Percentiles rank a stretch among this genome's conserved stretches.
phyloP scores from a whole-genome alignment of 352 stramenopile genomes.

The Phytopythium helicoides region DNA sequence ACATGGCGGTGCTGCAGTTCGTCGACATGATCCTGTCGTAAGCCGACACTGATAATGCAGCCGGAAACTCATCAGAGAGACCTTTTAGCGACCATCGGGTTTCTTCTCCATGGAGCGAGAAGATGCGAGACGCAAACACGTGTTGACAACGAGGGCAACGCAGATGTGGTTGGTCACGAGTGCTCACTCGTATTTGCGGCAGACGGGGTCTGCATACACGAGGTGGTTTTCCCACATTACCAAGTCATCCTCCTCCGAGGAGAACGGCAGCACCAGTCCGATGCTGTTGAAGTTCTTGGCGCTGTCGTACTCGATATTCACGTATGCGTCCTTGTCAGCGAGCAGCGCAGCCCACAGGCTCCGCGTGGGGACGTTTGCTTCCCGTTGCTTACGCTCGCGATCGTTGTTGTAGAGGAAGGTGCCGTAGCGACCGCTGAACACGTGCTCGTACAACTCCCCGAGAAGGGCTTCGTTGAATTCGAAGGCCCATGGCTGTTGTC shows the following conservation, averaged over 20 bases:
- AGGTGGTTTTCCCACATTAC: constrained; percentile 84
- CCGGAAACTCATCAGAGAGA: too few relatives aligned
- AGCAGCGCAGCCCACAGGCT: constrained; percentile 75
- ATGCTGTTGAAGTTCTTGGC: constrained; percentile 88
- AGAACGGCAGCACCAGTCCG: constrained; percentile 75
- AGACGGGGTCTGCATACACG: constrained; percentile 79
- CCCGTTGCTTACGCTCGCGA: constrained; percentile 65
- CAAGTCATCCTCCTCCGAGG: constrained; percentile 79
- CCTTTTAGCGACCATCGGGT: too few relatives aligned
- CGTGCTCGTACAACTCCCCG: constrained; percentile 92
- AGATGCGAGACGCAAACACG: too few relatives aligned
- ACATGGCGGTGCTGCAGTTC: constrained; percentile 55
- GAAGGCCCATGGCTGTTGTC: constrained; percentile 96
- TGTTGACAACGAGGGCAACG: too few relatives aligned
- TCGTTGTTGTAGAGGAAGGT: constrained; percentile 98
- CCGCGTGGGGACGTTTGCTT: constrained; percentile 52
- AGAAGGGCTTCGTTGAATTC: constrained; percentile 97
- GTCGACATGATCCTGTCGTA: constrained; percentile 61
- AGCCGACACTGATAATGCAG: too few relatives aligned
- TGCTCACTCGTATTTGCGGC: constrained; percentile 74
- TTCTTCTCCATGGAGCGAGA: too few relatives aligned
- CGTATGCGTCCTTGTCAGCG: constrained; percentile 57
- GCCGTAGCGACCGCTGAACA: constrained; percentile 97
- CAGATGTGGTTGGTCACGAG: neutral
- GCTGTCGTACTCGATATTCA: constrained; percentile 82